Conservation (phyloP, 192 early-diverging fungal species). For the Oehlia diaphana region DNA sequence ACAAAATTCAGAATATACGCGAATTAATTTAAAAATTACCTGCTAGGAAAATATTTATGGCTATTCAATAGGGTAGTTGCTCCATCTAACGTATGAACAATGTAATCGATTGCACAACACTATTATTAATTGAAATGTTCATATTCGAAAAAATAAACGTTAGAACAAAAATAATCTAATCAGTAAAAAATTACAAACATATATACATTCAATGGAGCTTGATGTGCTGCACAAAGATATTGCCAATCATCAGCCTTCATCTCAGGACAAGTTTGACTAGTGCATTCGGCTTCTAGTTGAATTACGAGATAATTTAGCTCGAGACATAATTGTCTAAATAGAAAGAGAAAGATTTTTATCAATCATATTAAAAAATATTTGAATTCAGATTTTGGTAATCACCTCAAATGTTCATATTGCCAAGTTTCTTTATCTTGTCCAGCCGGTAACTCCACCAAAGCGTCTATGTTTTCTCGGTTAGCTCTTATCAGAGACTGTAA, state of each 20-base stretch:
- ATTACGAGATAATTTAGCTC: slow-evolving; percentile 81
- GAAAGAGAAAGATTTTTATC: background rate
- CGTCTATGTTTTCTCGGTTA: slow-evolving; percentile 62
- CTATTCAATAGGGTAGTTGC: slow-evolving; percentile 79
- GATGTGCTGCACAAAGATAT: slow-evolving; percentile 92
- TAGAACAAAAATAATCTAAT: slow-evolving; percentile 15
- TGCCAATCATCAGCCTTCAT: slow-evolving; percentile 93
- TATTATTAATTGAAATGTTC: slow-evolving; percentile 31
- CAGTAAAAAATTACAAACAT: background rate
- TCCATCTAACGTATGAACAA: slow-evolving; percentile 91
- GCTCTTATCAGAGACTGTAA: slow-evolving; percentile 71
- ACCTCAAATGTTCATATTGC: slow-evolving; percentile 92
- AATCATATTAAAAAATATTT: too few relatives aligned
- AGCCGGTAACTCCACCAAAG: slow-evolving; percentile 61
- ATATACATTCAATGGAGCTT: slow-evolving; percentile 66
- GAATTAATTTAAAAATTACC: slow-evolving; percentile 41
- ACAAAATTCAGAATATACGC: background rate
- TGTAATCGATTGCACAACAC: slow-evolving; percentile 91
- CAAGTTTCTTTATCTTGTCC: slow-evolving; percentile 66
- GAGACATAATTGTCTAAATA: slow-evolving; percentile 74
- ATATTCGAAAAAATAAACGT: background rate
- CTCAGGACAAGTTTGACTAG: slow-evolving; percentile 72
- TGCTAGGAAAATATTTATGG: slow-evolving; percentile 71
- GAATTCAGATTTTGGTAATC: background rate
- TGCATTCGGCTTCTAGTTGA: slow-evolving; percentile 75